Percentiles rank a stretch among this genome's conserved stretches.
Evolutionary conservation across 208 protist genomes (phyloP).

Genomic region (Zelonia costaricensis): DNA sequence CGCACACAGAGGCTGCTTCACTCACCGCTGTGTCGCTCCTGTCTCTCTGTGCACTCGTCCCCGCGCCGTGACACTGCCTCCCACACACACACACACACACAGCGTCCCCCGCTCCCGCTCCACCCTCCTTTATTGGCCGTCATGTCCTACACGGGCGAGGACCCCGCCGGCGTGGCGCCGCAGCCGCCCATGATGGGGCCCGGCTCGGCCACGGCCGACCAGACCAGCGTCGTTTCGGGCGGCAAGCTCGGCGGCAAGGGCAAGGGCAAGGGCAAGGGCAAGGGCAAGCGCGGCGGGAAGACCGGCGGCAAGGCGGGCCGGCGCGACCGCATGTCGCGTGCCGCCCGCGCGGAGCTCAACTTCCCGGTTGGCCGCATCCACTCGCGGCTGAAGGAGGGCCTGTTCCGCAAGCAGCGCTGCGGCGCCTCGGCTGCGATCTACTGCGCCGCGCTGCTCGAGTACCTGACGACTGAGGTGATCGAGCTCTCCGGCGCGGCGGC

Average conservation of each 20-base stretch:
- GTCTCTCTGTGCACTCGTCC: no score
- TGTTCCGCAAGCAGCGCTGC: slow-evolving; percentile 95
- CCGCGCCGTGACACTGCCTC: no score
- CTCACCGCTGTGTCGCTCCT: no score
- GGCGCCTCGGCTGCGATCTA: slow-evolving; percentile 98
- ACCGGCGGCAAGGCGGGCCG: slow-evolving; percentile 87
- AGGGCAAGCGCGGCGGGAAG: slow-evolving; percentile 92
- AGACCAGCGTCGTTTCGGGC: slow-evolving; percentile 86
- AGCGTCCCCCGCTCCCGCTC: no score
- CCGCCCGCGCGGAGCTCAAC: slow-evolving; percentile 89
- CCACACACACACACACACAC: no score
- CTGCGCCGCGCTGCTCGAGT: slow-evolving; percentile 98
- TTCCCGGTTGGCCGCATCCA: slow-evolving; percentile 99
- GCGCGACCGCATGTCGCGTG: slow-evolving; percentile 85
- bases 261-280: slow-evolving; percentile 64
- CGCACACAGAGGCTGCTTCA: no score
- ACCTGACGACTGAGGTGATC: slow-evolving; percentile 98
- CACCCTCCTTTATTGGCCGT: no score
- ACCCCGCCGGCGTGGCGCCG: slow-evolving; percentile 25
- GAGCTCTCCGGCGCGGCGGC: slow-evolving; percentile 98
- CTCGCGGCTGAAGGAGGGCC: slow-evolving; percentile 96
- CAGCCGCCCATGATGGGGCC: slow-evolving; percentile 64
- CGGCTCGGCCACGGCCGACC: slow-evolving; percentile 78
- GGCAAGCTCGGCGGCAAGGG: slow-evolving; percentile 87
- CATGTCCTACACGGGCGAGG: slow-evolving; percentile 83